Evolutionary conservation across 305 asterid species (phyloP), one percentile per base, ranked within the genome.

Genomic region (Rubia balearica): DNA sequence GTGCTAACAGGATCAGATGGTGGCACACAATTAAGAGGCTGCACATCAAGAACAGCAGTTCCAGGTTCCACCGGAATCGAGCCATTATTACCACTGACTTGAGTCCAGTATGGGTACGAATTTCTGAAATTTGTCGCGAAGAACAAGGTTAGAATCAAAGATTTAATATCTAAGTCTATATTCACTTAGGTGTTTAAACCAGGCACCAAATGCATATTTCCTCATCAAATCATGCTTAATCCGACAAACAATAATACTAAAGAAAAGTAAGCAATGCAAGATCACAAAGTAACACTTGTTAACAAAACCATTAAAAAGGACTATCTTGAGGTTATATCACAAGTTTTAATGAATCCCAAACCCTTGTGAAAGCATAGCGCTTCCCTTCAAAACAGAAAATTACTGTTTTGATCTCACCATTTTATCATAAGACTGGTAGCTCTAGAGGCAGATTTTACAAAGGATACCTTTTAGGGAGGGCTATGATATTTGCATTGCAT

Each of bases 1-100:
- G 19, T 5, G 7, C 7, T 30, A 55, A 27, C 41, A 24, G 51
- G 61, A 21, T 33, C 67, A 11, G 78, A 72, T 11, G 78, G 77
- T 16, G 82, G 82, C 62, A 81, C 69, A 72, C 78, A 63, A 9
- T 60, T 75, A 45, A 81, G 77, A 53, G 84, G 84, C 10, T n/a
- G 17, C 43, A 77, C 84, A 51, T 71, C 75, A 27, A 77, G 77
- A 51, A 78, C 70, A 68, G 70, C 55, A 57, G 71, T 65, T 67
- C 30, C 57, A 27, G 84, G 76, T 43, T 63, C 69, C 49, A 72
- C 61, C 7, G 72, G 67, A 16, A 24, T 69, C 9, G 69, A 43
- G 63, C 80, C 82, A 65, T 81, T 77, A 27, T 42, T 71, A 70
- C 38, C 78, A 4, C 49, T 38, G 67, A 56, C 40, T 66, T 66